Base-by-base conservation (phyloP, 805 yeast genomes). In the Yarrowia keelungensis region DNA sequence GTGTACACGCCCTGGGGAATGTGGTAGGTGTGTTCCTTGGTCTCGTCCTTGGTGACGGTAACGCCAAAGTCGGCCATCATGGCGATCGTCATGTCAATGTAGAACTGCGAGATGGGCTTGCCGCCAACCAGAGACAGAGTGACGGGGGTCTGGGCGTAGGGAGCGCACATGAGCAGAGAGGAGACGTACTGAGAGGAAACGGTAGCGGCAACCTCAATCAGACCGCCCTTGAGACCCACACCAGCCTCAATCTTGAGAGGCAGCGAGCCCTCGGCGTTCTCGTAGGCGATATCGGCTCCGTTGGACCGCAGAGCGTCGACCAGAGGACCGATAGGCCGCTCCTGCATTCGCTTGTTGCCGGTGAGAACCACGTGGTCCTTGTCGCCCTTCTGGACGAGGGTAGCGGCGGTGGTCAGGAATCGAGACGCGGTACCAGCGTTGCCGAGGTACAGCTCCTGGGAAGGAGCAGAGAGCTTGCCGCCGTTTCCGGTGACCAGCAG, bases 381-480 rank as follows among this genome's bases (percentile, higher is more conserved):
- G 5, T 74, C 76, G 2, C 77, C 75, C 15, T 83, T 75, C 38
- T 87, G 81, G 5, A 90, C 97, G 70, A 93, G 81, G n/a, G 97
- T 85, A 19, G 97, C 97, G 38, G 95, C 94, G 1, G 97, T 86
- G 2, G 98, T 91, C 76, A 95, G 84, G 78, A 95, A 95, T 75
- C 99, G 85, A 7, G 98, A 91, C 4, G 99, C 98, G 53, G 99
- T 95, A 72, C 99, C 99, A 1, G 99, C 98, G 76, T 95, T 95
- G 69, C 99, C 99, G 71, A 95, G 83, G 79, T 92, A 95, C 69
- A 95, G 81, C 71, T 87, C 89, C 66, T 87, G 86, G 16, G 81
- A 79, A 62, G 88, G 84, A 3, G 96, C 89, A 39, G 81, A 74
- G 71, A 91, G 78, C 39, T 86, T 80, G 15, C 83, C 81, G 69